Conservation (phyloP, 164 flowering plant genomes). For the Malania oleifera region DNA sequence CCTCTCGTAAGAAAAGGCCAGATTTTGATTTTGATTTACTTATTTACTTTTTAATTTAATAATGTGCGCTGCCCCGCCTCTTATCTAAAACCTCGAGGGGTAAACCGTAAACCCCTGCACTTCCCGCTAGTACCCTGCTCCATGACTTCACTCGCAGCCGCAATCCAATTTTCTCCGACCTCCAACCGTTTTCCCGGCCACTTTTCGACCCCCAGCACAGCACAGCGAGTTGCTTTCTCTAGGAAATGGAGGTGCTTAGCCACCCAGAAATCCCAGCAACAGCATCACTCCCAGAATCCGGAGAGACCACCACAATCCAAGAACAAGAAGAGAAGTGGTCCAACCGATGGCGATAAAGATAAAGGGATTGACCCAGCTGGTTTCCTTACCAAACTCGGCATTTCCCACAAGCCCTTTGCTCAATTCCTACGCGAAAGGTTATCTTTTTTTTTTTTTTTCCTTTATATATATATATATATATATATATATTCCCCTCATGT, state of each 20-base stretch:
- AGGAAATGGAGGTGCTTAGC: slow-evolving; percentile 46
- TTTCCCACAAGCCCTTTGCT: slow-evolving; percentile 65
- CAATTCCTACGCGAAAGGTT: slow-evolving; percentile 90
- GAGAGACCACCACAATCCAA: not conserved
- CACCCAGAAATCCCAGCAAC: slow-evolving; percentile 26
- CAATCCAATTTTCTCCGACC: slow-evolving; percentile 11
- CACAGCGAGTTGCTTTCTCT: slow-evolving; percentile 17
- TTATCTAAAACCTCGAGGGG: no score
- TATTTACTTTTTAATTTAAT: no score
- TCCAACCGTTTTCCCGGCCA: slow-evolving; percentile 10
- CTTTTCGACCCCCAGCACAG: slow-evolving; percentile 6
- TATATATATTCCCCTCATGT: no score
- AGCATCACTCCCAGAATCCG: slow-evolving; percentile 8
- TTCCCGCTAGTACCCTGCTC: not conserved
- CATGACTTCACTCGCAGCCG: slow-evolving; percentile 21
- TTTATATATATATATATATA: no score
- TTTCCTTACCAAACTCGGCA: slow-evolving; percentile 57
- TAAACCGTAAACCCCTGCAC: no score
- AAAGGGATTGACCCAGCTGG: slow-evolving; percentile 75
- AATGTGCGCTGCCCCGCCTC: no score
- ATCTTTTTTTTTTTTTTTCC: not conserved
- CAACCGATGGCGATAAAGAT: slow-evolving; percentile 30
- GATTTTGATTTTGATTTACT: no score
- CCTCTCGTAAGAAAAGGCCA: no score
- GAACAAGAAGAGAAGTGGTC: slow-evolving; percentile 22